Evolutionary conservation across 352 stramenopile species (phyloP), one percentile per base, ranked within the genome.

Genomic region (Hyaloperonospora brassicae): DNA sequence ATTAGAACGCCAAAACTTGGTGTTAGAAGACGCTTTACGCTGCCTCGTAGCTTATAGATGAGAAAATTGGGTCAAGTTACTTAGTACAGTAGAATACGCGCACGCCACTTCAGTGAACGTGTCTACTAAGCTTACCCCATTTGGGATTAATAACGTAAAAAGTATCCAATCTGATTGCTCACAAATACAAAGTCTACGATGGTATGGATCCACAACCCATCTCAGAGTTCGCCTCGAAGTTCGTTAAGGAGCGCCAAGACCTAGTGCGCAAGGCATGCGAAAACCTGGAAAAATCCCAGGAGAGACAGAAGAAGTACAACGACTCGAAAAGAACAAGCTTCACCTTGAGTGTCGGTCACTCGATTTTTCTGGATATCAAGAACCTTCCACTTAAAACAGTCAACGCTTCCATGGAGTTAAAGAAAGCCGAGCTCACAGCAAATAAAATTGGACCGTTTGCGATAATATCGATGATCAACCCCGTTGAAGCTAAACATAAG

Each of bases 1-100:
- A n/a, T n/a, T n/a, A n/a, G n/a, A n/a, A n/a, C n/a, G n/a, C n/a
- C n/a, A n/a, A n/a, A n/a, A n/a, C n/a, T n/a, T n/a, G 12, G 43
- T 55, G 1, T 10, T 66, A 11, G 52, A 66, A 66, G 47, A 61
- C 25, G 59, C 47, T 22, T 30, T 61, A 13, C 22, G 41, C 10
- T 60, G 59, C 25, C 57, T 61, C 41, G 12, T 58, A 3, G 57
- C 52, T 5, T 50, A 57, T 31, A 14, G 36, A 5, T 11, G 36
- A 42, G 36, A 42, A 13, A 14, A 42, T 42, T 42, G 36, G 36
- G 36, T n/a, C 36, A 42, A 42, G 21, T 3, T 42, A 42, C 36
- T 42, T 42, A n/a, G 36, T n/a, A 42, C 36, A 22, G 10, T 42
- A 42, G 36, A 42, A 14, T 42, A 42, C 36, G 36, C 36, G 10